Conservation (phyloP, 2,329 filamentous ascomycete genomes). For the Diaporthe helianthi region DNA sequence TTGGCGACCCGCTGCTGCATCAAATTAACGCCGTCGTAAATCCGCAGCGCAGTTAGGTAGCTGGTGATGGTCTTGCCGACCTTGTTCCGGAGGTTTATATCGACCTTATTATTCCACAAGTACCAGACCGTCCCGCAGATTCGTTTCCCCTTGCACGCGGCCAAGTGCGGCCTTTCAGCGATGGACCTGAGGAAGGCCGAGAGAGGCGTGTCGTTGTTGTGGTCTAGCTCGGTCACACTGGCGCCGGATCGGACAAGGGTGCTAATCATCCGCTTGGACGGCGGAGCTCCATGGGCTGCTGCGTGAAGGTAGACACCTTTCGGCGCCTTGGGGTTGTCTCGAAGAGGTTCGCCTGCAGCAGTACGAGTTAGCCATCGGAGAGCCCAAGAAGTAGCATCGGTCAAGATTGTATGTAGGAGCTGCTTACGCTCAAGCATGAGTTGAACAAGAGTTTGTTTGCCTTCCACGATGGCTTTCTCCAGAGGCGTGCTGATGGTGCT, state of each 20-base stretch:
- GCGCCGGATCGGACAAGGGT: constrained; percentile 22
- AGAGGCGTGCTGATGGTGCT: constrained; percentile 16
- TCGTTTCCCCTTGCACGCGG: background rate
- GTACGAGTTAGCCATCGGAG: too few species aligned
- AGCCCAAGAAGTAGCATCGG: too few species aligned
- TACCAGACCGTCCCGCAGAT: constrained; percentile 19
- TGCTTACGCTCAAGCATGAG: constrained; percentile 19
- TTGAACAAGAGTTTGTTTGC: background rate
- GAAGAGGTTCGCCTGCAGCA: too few species aligned
- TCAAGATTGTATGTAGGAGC: too few species aligned
- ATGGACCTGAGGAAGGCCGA: constrained; percentile 23
- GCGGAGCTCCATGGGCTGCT: constrained; percentile 2
- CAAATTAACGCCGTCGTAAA: background rate
- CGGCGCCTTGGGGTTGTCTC: constrained; percentile 8
- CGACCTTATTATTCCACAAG: constrained; percentile 27
- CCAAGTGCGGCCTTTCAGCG: constrained; percentile 13
- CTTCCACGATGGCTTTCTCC: constrained; percentile 1
- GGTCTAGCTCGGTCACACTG: constrained; percentile 16
- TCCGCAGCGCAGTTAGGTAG: constrained; percentile 14
- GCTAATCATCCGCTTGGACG: constrained; percentile 23
- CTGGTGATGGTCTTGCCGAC: constrained; percentile 22
- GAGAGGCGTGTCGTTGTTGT: constrained; percentile 21
- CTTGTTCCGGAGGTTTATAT: constrained; percentile 23
- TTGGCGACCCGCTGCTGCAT: background rate
- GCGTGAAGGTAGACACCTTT: constrained; percentile 27